These are phyloP conservation scores for Rhamnella rubrinervis DNA, from an alignment of 331 rosid species.

Conservation along the genomic window DNA sequence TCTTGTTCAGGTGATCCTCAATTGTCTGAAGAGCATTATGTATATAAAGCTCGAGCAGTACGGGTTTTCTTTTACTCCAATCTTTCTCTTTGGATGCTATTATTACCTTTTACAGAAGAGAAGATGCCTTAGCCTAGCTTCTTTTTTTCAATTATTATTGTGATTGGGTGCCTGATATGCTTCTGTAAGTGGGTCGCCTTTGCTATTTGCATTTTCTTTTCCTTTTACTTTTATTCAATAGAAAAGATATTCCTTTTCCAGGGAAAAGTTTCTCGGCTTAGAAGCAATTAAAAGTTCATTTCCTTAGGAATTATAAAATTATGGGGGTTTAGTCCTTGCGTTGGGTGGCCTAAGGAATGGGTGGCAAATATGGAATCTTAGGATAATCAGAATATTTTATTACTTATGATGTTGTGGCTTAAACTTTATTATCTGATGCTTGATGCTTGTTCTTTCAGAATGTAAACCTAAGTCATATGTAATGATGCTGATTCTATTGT, in stretches of 20 bases:
- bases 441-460: too few relatives aligned
- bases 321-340: not conserved
- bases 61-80: slow-evolving; percentile 10
- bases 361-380: too few relatives aligned
- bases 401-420: too few relatives aligned
- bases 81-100: slow-evolving; percentile 21
- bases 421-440: too few relatives aligned
- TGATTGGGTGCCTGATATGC: slow-evolving; percentile 3
- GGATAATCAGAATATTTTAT: too few relatives aligned
- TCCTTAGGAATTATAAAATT: not conserved
- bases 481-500: too few relatives aligned
- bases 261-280: not conserved
- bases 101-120: slow-evolving; percentile 14
- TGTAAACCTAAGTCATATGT: too few relatives aligned
- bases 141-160: slow-evolving; percentile 14
- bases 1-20: slow-evolving; percentile 17
- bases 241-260: slow-evolving; percentile 1
- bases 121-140: slow-evolving; percentile 41
- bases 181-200: slow-evolving; percentile 8
- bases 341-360: too few relatives aligned
- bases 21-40: slow-evolving; percentile 20
- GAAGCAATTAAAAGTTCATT: slow-evolving; percentile 8
- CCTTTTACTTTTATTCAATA: not conserved
- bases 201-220: not conserved
- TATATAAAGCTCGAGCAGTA: slow-evolving; percentile 21